Conservation (phyloP, 371 early-diverging fungal genomes). For the Polyrhizophydium stewartii region DNA sequence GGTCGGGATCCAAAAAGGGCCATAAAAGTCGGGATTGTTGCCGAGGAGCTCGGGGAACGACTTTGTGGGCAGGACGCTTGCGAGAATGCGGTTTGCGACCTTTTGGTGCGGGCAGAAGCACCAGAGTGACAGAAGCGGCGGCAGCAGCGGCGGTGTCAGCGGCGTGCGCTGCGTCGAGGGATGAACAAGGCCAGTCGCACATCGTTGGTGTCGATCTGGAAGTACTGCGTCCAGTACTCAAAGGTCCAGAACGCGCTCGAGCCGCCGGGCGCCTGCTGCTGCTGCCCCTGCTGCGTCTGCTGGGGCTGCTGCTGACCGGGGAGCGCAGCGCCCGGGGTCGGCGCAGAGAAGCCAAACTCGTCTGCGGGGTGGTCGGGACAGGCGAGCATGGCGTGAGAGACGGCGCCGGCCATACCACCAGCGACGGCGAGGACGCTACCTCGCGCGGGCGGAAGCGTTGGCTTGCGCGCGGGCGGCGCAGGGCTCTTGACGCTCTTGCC, state of each 20-base stretch:
- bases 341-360: conserved; percentile 9
- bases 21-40: conserved; percentile 69
- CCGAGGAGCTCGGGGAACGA: conserved; percentile 49
- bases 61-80: conserved; percentile 43
- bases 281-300: conserved; percentile 4
- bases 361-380: background rate
- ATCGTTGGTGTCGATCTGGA: conserved; percentile 84
- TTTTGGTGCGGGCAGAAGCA: conserved; percentile 22
- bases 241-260: conserved; percentile 62
- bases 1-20: conserved; percentile 93
- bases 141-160: too few relatives aligned
- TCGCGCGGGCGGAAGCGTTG: too few relatives aligned
- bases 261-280: background rate
- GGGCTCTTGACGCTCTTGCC: conserved; percentile 11
- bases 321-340: background rate
- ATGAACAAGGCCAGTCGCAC: conserved; percentile 30
- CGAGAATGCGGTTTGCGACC: conserved; percentile 52
- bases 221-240: conserved; percentile 84
- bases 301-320: background rate
- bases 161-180: background rate
- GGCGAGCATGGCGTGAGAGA: background rate
- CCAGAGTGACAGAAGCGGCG: too few relatives aligned
- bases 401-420: background rate
- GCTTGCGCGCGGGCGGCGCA: too few relatives aligned
- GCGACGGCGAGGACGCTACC: too few relatives aligned